These are phyloP conservation scores for Arabidopsis suecica DNA, from an alignment of 345 rosid genomes.

Conservation along the genomic window DNA sequence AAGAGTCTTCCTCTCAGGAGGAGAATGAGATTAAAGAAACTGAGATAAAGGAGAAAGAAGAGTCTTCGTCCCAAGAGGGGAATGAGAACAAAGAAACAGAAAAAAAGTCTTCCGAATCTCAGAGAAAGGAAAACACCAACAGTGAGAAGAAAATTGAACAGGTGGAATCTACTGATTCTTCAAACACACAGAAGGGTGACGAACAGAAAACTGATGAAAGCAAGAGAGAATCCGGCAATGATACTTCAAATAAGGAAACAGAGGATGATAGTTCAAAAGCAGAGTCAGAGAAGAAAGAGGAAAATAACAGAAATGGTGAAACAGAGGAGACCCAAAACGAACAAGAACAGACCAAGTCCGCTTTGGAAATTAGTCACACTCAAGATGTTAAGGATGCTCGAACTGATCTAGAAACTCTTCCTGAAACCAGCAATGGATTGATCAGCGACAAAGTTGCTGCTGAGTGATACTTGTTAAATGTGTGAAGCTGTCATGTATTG, in stretches of 20 bases:
- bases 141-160: constrained; percentile 42
- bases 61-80: constrained; percentile 15
- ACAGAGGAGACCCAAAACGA: constrained; percentile 44
- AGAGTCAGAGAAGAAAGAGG: constrained; percentile 47
- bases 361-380: constrained; percentile 30
- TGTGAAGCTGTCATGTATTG: constrained; percentile 16
- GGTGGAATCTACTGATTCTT: constrained; percentile 37
- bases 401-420: constrained; percentile 60
- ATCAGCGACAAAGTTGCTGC: constrained; percentile 49
- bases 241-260: constrained; percentile 29
- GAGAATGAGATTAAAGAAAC: constrained; percentile 39
- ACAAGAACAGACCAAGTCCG: constrained; percentile 41
- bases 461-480: constrained; percentile 44
- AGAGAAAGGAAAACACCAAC: constrained; percentile 21
- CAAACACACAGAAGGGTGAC: constrained; percentile 37
- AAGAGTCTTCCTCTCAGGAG: constrained; percentile 24
- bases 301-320: constrained; percentile 35
- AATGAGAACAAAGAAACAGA: background rate
- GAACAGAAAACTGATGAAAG: constrained; percentile 35
- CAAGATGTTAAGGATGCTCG: constrained; percentile 58
- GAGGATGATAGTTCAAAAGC: constrained; percentile 30
- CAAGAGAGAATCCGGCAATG: constrained; percentile 45
- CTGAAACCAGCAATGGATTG: constrained; percentile 47
- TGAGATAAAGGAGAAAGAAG: constrained; percentile 34
- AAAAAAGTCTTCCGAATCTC: constrained; percentile 28